Evolutionary conservation across 1,284 basidiomycete genomes (phyloP), one percentile per base, ranked within the genome.

Genomic region (Ceratobasidium sp.): DNA sequence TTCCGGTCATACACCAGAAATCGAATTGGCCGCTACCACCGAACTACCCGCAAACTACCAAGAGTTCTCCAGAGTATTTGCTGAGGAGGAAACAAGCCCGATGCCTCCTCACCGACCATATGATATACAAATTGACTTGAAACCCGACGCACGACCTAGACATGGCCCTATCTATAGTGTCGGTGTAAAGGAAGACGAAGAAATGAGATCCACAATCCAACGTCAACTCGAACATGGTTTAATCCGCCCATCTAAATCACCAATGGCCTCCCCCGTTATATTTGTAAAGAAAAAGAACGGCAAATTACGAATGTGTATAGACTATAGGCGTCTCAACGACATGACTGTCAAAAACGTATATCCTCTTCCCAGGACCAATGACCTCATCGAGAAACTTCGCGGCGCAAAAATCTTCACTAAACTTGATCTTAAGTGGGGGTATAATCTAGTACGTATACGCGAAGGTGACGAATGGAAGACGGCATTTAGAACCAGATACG

Each of bases 281-380:
- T 90, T 90, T 78, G 84, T 88, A 42, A 84, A 84, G 66, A 89
- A 89, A 81, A 89, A 89, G 81, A 85, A 86, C 79, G 86, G 87
- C 1, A 72, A 80, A 0, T 79, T 86, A 0, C 81, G 85, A 0
- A 82, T 87, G 0, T 87, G 86, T 70, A 84, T 88, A 1, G 86
- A 90, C 79, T 90, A 87, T 80, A 81, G 85, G 0, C 82, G 83
- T 4, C 82, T 89, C 82, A 46, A 46, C 44, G 44, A 46, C 7
- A 46, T 46, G 44, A 46, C 44, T 6, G 13, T 46, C 44, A 46
- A 46, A 77, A 81, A 83, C 39, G 56, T 80, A 9, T 81, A 82
- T 68, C 82, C 82, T 1, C 72, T 84, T 0, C 82, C 81, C 0
- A 78, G 80, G 0, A 83, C 83, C 23, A 15, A 58, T 0, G 82